A percentile compares a stretch with the other conserved stretches of the same genome.
These are phyloP conservation scores for Erysimum pusillum DNA, from an alignment of 441 rosid genomes.

Conservation along the genomic window DNA sequence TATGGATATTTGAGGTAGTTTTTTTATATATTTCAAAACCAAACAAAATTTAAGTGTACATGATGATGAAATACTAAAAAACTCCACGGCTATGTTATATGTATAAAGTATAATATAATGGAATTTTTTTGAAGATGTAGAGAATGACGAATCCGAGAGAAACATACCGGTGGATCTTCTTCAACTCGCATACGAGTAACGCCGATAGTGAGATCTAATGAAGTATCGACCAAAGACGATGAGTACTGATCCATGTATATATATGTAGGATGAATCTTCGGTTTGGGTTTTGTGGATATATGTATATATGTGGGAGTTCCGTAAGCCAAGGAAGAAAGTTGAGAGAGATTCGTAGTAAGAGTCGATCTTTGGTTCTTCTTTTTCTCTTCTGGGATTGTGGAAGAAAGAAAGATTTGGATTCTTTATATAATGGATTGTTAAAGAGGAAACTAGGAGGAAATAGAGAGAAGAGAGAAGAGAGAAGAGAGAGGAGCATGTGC, in stretches of 20 bases:
- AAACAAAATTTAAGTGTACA: neutral
- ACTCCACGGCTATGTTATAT: neutral
- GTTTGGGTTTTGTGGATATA: slow-evolving; percentile 20
- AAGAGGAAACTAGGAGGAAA: slow-evolving; percentile 58
- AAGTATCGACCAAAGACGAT: slow-evolving; percentile 63
- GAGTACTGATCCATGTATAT: slow-evolving; percentile 43
- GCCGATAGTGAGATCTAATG: slow-evolving; percentile 79
- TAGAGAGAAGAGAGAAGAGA: slow-evolving; percentile 13
- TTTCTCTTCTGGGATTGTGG: slow-evolving; percentile 23
- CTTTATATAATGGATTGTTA: slow-evolving; percentile 40
- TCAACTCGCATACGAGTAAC: slow-evolving; percentile 52
- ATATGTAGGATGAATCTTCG: slow-evolving; percentile 17
- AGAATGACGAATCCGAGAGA: slow-evolving; percentile 4
- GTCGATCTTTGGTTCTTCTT: slow-evolving; percentile 34
- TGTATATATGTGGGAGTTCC: slow-evolving; percentile 16
- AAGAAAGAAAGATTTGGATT: slow-evolving; percentile 31
- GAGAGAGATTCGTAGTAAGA: slow-evolving; percentile 44
- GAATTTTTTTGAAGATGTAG: neutral
- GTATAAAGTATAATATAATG: too few species aligned
- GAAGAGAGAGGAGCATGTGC: slow-evolving; percentile 34
- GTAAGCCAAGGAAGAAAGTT: slow-evolving; percentile 23
- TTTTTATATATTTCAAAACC: neutral
- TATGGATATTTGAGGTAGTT: neutral
- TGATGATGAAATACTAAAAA: slow-evolving; percentile 3
- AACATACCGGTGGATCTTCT: slow-evolving; percentile 52